Evolutionary conservation across 441 rosid species (phyloP).

Genomic region (Hura crepitans): DNA sequence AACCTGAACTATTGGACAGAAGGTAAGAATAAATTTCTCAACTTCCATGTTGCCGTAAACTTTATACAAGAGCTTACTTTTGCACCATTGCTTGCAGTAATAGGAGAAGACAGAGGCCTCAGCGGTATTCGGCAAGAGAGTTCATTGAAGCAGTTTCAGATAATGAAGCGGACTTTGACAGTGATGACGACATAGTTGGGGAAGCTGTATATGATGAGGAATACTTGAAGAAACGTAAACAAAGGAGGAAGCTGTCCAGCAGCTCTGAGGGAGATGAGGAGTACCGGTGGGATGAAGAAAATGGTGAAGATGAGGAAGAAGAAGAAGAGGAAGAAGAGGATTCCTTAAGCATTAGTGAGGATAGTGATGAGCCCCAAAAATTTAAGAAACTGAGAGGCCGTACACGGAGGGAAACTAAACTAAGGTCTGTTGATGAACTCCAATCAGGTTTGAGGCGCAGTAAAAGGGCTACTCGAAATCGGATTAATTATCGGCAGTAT

Average conservation of each 20-base stretch:
- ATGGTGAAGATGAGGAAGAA: slow-evolving; percentile 90
- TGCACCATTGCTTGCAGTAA: slow-evolving; percentile 40
- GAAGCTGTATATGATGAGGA: slow-evolving; percentile 96
- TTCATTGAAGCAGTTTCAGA: slow-evolving; percentile 87
- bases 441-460: slow-evolving; percentile 94
- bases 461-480: slow-evolving; percentile 76
- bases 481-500: slow-evolving; percentile 67
- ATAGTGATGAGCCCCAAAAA: slow-evolving; percentile 68
- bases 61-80: slow-evolving; percentile 17
- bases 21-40: slow-evolving; percentile 40
- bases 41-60: slow-evolving; percentile 12
- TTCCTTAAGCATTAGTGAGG: slow-evolving; percentile 69
- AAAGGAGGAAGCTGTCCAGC: slow-evolving; percentile 66
- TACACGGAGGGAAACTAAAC: slow-evolving; percentile 66
- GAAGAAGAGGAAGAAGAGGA: slow-evolving; percentile 85
- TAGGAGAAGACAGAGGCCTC: slow-evolving; percentile 82
- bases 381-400: slow-evolving; percentile 64
- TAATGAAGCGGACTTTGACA: slow-evolving; percentile 73
- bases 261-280: slow-evolving; percentile 98
- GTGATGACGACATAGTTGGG: slow-evolving; percentile 97
- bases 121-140: slow-evolving; percentile 75
- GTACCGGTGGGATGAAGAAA: slow-evolving; percentile 83
- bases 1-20: slow-evolving; percentile 57
- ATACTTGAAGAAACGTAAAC: slow-evolving; percentile 81
- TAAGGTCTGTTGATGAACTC: slow-evolving; percentile 62